A percentile compares a stretch with the other conserved stretches of the same genome.
phyloP scores from a whole-genome alignment of 805 yeast species.

The Teunomyces tritomae region DNA sequence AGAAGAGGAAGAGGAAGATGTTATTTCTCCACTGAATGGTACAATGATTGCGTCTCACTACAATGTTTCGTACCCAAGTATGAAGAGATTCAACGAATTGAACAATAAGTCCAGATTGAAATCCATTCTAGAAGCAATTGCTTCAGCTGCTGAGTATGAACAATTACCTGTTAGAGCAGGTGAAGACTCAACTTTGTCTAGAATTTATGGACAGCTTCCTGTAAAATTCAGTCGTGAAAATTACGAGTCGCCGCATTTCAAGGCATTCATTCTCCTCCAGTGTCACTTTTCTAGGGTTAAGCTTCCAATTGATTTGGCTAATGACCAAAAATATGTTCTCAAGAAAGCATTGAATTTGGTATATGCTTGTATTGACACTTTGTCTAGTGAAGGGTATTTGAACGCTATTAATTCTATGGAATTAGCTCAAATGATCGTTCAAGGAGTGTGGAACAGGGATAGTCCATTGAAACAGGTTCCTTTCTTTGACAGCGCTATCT shows the following conservation, averaged over 20 bases:
- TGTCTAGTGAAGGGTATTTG: constrained; percentile 77
- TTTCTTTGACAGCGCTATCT: constrained; percentile 47
- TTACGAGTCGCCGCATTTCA: constrained; percentile 56
- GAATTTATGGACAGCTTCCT: constrained; percentile 61
- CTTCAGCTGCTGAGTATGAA: constrained; percentile 74
- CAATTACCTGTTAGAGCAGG: constrained; percentile 56
- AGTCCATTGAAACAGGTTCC: constrained; percentile 83
- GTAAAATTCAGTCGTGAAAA: constrained; percentile 45
- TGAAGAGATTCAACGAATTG: constrained; percentile 59
- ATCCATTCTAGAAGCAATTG: constrained; percentile 60
- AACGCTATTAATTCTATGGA: constrained; percentile 85
- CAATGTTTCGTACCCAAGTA: constrained; percentile 60
- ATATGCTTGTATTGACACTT: constrained; percentile 68
- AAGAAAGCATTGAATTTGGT: constrained; percentile 49
- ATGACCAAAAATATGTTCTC: constrained; percentile 57
- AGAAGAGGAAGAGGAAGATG: constrained; percentile 39
- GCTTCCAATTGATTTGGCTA: constrained; percentile 56
- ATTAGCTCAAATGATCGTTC: constrained; percentile 81
- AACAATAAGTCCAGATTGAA: constrained; percentile 55
- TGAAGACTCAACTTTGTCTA: constrained; percentile 50
- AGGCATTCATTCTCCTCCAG: constrained; percentile 74
- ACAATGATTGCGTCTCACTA: constrained; percentile 76
- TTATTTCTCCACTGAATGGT: constrained; percentile 60
- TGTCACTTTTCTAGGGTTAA: constrained; percentile 71
- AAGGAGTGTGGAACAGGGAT: constrained; percentile 81